These are phyloP conservation scores for Erucastrum elatum DNA, from an alignment of 345 rosid species.

Conservation along the genomic window DNA sequence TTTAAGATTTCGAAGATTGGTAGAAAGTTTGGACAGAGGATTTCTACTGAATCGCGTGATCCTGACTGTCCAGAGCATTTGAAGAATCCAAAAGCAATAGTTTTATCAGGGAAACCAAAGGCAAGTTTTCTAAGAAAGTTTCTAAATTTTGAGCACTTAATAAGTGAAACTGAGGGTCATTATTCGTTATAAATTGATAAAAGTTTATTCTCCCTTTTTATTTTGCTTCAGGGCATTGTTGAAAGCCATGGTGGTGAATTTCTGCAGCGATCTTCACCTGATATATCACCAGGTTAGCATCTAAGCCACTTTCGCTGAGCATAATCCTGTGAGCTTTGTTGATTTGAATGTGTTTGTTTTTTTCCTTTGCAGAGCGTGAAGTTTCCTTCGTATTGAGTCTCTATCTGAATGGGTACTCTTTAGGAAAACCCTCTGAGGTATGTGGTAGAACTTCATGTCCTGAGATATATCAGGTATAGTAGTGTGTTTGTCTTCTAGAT, in stretches of 20 bases:
- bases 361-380: conserved; percentile 56
- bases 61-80: no score
- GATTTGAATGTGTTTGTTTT: background rate
- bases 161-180: background rate
- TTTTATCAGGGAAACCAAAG: background rate
- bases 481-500: no score
- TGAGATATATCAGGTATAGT: no score
- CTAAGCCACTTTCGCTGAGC: background rate
- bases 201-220: background rate
- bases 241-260: background rate
- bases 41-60: no score
- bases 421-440: conserved; percentile 83
- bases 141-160: background rate
- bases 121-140: background rate
- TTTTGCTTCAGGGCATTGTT: conserved; percentile 48
- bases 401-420: conserved; percentile 69
- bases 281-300: conserved; percentile 48
- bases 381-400: conserved; percentile 75
- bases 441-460: conserved; percentile 19
- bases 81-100: conserved; percentile 3
- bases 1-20: no score
- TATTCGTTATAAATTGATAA: no score
- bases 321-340: background rate
- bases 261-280: conserved; percentile 40
- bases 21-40: no score